Evolutionary conservation across 1,284 basidiomycete species (phyloP), one percentile per base, ranked within the genome.

Genomic region (Ustilago shanxiensis): DNA sequence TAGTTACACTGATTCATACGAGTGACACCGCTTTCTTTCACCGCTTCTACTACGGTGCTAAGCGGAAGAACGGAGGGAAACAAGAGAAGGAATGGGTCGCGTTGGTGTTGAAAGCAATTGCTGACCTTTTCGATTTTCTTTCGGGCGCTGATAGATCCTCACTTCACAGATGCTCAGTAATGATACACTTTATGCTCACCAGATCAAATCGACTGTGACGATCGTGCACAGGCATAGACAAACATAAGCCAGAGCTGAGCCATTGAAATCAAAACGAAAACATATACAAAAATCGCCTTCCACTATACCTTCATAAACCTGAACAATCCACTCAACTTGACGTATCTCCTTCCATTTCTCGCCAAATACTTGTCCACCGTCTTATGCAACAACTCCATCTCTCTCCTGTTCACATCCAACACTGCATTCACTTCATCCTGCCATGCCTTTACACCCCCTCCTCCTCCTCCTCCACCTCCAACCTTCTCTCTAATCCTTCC

Each of bases 271-370:
- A 39, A 39, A 44, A 22, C 41, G 7, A 11, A 44, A 44, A 18
- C 35, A 41, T 29, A 56, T 5, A 44, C 47, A 24, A 29, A n/a
- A 47, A 33, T 51, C 24, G 8, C 3, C 35, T 37, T 16, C 24
- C n/a, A n/a, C n/a, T 72, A 82, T 26, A 82, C 76, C 61, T 78
- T 80, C 80, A 82, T 79, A 31, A 81, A 81, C 18, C 71, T 45
- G 58, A 86, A 86, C 56, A 86, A 75, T 51, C 66, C 71, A 3
- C 64, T 76, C 52, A 86, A 55, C 57, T 73, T 81, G 50, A 86
- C 84, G 66, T 73, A 86, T 28, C 83, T 65, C 33, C 84, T 62
- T 0, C 77, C 84, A 51, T 82, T 83, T 66, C 73, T 79, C 1
- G 69, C 72, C 22, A 85, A 72, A 56, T 84, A 83, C 60, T 67